A percentile compares a stretch with the other conserved stretches of the same genome.
Conservation (phyloP, 352 stramenopile genomes). For the Pythium dissotocum region DNA sequence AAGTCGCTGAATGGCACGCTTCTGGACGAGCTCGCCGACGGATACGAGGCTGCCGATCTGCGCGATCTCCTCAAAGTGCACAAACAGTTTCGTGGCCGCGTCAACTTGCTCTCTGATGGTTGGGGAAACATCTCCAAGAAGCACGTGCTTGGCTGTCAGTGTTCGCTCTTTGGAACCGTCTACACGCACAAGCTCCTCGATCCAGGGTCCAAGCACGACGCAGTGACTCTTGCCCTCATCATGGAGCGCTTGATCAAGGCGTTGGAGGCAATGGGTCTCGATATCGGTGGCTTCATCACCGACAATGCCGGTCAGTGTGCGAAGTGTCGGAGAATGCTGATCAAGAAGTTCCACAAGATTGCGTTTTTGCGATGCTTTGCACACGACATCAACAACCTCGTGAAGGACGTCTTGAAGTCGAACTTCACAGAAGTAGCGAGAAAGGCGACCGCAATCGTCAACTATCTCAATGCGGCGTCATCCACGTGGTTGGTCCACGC, state of each 20-base stretch:
- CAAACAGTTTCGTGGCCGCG: neutral
- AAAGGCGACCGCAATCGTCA: neutral
- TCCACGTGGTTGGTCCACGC: conserved; percentile 4
- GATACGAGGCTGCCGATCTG: too few relatives aligned
- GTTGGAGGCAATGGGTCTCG: neutral
- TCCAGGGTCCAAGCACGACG: neutral
- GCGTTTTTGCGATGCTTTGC: conserved; percentile 7
- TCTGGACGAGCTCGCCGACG: too few relatives aligned
- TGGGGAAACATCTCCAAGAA: conserved; percentile 7
- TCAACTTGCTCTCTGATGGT: neutral
- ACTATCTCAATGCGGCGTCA: conserved; percentile 1
- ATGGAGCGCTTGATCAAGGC: neutral
- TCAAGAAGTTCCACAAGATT: neutral
- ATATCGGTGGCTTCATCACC: neutral
- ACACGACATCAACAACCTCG: conserved; percentile 17
- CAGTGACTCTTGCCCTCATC: neutral
- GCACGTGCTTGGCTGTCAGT: conserved; percentile 10
- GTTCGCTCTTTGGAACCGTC: neutral
- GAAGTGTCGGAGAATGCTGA: neutral
- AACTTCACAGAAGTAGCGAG: neutral
- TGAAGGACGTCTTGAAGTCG: neutral
- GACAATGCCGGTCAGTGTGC: conserved; percentile 12
- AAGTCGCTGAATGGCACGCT: too few relatives aligned
- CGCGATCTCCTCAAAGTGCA: too few relatives aligned
- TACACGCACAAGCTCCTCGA: neutral